Evolutionary conservation across 225 moss, liverwort and hornwort genomes (phyloP), one percentile per base, ranked within the genome.

Genomic region (Bryum argenteum): DNA sequence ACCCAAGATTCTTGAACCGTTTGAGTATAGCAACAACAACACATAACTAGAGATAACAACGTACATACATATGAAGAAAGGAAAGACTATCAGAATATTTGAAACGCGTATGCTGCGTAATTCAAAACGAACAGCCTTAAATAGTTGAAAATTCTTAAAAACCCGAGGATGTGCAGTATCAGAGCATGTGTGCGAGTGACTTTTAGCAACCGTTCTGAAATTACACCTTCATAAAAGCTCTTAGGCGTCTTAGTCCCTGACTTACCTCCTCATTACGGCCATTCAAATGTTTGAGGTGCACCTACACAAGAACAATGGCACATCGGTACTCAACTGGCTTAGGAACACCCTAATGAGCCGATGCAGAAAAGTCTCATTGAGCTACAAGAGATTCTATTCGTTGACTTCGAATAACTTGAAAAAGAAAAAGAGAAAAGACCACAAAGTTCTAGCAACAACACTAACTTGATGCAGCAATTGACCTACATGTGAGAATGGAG

Each of bases 211-310:
- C 15, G 23, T 56, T 28, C 51, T 38, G 58, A 54, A 54, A 21
- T 45, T 77, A 38, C 28, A 59, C 39, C 52, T n/a, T 57, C 9
- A 20, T 50, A 23, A 62, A 0, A 44, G 41, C 52, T 58, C 65
- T 15, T 28, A 21, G 8, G 15, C 58, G 63, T 26, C 45, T 33
- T 40, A 69, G 15, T 10, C 39, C 14, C 22, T 24, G 42, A 65
- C 52, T 69, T 22, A 94, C 97, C 91, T 94, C 97, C 80, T 98
- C 97, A 67, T 89, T 94, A 51, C 94, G 90, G 52, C 97, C 97
- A 91, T 98, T 91, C 77, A 98, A 82, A 83, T 98, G 97, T 78
- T 94, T 98, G 1, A 98, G 89, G 75, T 98, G 97, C 77, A 98
- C 90, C 97, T 97, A 88, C 74, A 74, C 54, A 50, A 63, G 44